Percentiles rank a stretch among this genome's conserved stretches.
phyloP scores from a whole-genome alignment of 257 asterid genomes.

The Solanum stenotomum region DNA sequence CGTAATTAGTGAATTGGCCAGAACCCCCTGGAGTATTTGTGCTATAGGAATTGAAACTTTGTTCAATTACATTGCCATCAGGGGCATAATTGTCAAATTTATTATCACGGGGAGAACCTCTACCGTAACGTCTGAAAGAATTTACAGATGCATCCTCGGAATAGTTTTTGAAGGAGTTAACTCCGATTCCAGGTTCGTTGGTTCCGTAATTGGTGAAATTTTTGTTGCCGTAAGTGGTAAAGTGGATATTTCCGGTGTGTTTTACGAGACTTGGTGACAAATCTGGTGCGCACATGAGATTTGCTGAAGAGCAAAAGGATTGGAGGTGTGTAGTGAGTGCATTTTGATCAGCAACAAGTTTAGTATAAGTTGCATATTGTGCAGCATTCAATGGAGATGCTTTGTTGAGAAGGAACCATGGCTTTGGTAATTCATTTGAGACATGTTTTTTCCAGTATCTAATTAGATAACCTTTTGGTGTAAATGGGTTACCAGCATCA shows the following conservation, averaged over 20 bases:
- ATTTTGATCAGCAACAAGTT: slow-evolving; percentile 11
- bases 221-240: background rate
- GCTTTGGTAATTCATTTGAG: slow-evolving; percentile 42
- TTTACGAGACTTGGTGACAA: slow-evolving; percentile 8
- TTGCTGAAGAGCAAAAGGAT: slow-evolving; percentile 12
- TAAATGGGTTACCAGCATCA: slow-evolving; percentile 28
- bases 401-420: slow-evolving; percentile 42
- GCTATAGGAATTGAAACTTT: slow-evolving; percentile 65
- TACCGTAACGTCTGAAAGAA: slow-evolving; percentile 74
- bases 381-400: slow-evolving; percentile 56
- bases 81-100: slow-evolving; percentile 46
- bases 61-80: slow-evolving; percentile 38
- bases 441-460: slow-evolving; percentile 61
- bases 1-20: slow-evolving; percentile 46
- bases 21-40: slow-evolving; percentile 47
- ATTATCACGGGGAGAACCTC: slow-evolving; percentile 47
- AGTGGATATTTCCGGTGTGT: background rate
- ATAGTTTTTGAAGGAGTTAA: slow-evolving; percentile 49
- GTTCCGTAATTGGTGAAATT: slow-evolving; percentile 76
- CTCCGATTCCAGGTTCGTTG: slow-evolving; percentile 26
- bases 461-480: slow-evolving; percentile 34
- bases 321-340: slow-evolving; percentile 9
- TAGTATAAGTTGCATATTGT: slow-evolving; percentile 37
- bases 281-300: slow-evolving; percentile 13
- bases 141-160: slow-evolving; percentile 24